phyloP scores from a whole-genome alignment of 768 basidiomycete genomes.

The Suillus alpinus region DNA sequence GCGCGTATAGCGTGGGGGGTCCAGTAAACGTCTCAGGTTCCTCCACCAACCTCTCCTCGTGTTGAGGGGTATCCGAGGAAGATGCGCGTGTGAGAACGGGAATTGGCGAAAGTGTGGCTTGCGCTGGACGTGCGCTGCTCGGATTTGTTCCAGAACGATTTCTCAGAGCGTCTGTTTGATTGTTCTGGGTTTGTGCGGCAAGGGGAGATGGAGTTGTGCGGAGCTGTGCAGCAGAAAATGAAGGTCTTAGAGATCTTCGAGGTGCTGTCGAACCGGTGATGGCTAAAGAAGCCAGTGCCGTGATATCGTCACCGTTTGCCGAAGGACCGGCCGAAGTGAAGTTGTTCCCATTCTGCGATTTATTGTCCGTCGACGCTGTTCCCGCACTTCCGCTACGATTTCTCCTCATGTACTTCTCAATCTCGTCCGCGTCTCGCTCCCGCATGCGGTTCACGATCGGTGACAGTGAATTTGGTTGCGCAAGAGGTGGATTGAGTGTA shows the following conservation, averaged over 20 bases:
- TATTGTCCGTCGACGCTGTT: slow-evolving; percentile 69
- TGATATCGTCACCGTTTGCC: slow-evolving; percentile 54
- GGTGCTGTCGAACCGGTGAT: slow-evolving; percentile 57
- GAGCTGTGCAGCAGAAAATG: slow-evolving; percentile 75
- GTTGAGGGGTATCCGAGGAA: slow-evolving; percentile 49
- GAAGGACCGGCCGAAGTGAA: slow-evolving; percentile 50
- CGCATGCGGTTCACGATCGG: slow-evolving; percentile 80
- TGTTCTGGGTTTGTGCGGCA: slow-evolving; percentile 31
- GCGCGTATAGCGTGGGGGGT: slow-evolving; percentile 67
- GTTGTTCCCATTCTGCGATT: slow-evolving; percentile 54
- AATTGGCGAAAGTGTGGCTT: slow-evolving; percentile 37
- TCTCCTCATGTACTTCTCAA: slow-evolving; percentile 80
- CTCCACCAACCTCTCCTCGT: slow-evolving; percentile 37
- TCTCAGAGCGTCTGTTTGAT: slow-evolving; percentile 44
- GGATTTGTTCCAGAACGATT: slow-evolving; percentile 71
- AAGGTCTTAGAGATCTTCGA: slow-evolving; percentile 61
- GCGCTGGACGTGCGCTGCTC: slow-evolving; percentile 40
- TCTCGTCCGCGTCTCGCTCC: slow-evolving; percentile 82
- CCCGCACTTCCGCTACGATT: slow-evolving; percentile 81
- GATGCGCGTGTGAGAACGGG: slow-evolving; percentile 49
- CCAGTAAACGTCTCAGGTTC: slow-evolving; percentile 57
- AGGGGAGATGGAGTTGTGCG: slow-evolving; percentile 46
- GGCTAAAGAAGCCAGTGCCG: slow-evolving; percentile 43
- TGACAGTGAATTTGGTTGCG: slow-evolving; percentile 53
- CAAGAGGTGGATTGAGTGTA: slow-evolving; percentile 32